These are phyloP conservation scores for Cercis canadensis DNA, from an alignment of 306 rosid species.

Conservation along the genomic window DNA sequence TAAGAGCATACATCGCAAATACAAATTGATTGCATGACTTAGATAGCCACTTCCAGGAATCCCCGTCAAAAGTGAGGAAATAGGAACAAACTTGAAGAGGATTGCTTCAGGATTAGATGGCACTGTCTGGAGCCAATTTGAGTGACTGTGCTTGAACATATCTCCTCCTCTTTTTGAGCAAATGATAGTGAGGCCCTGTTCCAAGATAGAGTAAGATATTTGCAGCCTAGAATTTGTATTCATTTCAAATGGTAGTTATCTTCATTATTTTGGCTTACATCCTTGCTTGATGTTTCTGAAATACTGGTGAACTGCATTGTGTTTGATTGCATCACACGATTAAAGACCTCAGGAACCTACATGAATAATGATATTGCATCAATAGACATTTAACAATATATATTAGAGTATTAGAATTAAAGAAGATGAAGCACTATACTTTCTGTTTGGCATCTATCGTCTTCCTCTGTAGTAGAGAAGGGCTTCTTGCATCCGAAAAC, in stretches of 20 bases:
- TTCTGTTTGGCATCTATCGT: slow-evolving; percentile 70
- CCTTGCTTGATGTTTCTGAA: slow-evolving; percentile 95
- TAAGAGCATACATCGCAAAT: slow-evolving; percentile 80
- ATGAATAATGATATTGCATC: slow-evolving; percentile 33
- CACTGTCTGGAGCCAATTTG: slow-evolving; percentile 92
- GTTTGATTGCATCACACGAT: slow-evolving; percentile 83
- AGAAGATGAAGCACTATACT: slow-evolving; percentile 48
- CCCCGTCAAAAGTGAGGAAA: slow-evolving; percentile 90
- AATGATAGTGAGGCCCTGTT: slow-evolving; percentile 77
- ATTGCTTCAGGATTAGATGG: slow-evolving; percentile 81
- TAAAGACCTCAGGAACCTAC: slow-evolving; percentile 90
- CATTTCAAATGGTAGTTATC: slow-evolving; percentile 34
- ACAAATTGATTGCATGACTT: slow-evolving; percentile 95
- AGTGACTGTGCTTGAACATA: slow-evolving; percentile 66
- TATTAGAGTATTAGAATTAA: not conserved
- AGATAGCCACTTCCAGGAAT: slow-evolving; percentile 98
- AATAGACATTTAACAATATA: slow-evolving; percentile 23
- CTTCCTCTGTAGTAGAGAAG: slow-evolving; percentile 72
- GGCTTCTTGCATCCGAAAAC: slow-evolving; percentile 86
- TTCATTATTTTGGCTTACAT: slow-evolving; percentile 62
- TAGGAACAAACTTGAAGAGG: slow-evolving; percentile 82
- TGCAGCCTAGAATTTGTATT: slow-evolving; percentile 24
- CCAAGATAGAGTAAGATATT: slow-evolving; percentile 33
- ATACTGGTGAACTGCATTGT: slow-evolving; percentile 77
- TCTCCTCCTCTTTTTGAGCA: slow-evolving; percentile 93